phyloP scores from a whole-genome alignment of 164 flowering plant species.

The Dillenia turbinata region DNA sequence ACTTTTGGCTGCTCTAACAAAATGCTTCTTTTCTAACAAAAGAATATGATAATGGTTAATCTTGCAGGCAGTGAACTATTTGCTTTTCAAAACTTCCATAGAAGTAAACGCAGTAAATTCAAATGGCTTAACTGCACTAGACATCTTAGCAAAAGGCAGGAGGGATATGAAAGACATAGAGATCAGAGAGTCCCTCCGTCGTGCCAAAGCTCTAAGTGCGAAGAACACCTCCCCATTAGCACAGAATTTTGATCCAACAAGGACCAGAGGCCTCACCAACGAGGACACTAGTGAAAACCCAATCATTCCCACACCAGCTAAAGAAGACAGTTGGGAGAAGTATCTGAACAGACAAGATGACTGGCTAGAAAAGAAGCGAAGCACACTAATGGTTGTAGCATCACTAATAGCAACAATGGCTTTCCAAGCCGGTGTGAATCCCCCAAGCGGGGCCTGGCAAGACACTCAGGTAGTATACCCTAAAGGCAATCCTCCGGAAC shows the following conservation, averaged over 20 bases:
- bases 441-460: conserved; percentile 21
- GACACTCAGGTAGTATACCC: background rate
- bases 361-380: conserved; percentile 9
- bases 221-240: background rate
- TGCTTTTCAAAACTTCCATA: conserved; percentile 1
- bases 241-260: background rate
- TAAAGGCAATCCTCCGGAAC: no score
- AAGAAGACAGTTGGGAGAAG: no score
- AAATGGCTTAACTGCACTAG: conserved; percentile 14
- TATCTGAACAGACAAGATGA: conserved; percentile 1
- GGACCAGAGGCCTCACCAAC: background rate
- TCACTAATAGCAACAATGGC: conserved; percentile 17
- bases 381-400: conserved; percentile 12
- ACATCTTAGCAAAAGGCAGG: conserved; percentile 5
- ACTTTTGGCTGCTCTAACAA: no score
- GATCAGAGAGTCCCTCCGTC: conserved; percentile 4
- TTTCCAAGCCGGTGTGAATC: conserved; percentile 20
- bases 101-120: conserved; percentile 13
- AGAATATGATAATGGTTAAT: background rate
- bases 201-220: conserved; percentile 1
- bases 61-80: conserved; percentile 13
- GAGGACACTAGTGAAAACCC: no score
- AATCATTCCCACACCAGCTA: no score
- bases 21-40: no score
- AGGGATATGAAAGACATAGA: conserved; percentile 14